Evolutionary conservation across 495 filamentous ascomycete species (phyloP), one percentile per base, ranked within the genome.

Genomic region (Aspergillus cavernicola): DNA sequence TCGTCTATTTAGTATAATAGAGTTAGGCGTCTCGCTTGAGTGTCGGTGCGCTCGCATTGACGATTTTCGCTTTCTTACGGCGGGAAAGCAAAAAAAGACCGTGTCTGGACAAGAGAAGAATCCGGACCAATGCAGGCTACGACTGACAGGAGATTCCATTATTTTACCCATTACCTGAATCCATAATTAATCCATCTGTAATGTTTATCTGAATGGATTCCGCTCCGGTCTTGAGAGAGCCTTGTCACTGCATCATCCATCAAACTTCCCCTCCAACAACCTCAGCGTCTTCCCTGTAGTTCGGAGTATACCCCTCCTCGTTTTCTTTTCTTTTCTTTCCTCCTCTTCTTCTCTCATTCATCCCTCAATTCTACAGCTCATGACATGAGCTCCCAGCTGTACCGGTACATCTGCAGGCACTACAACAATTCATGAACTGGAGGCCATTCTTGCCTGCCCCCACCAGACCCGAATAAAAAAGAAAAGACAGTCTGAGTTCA

Each of bases 41-140:
- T 12, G 51, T 40, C 33, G 51, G 42, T 39, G 51, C 41, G 43
- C 26, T 6, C 28, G 41, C 52, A 54, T 33, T 12, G 32, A 20
- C 26, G 37, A 58, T 54, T 58, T 54, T 57, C 49, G 42, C 23
- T 38, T 59, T 54, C 56, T 55, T 55, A 59, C 51, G 56, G 51
- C 56, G 56, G 56, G 56, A 59, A 52, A 47, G 15, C 52, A 54
- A 47, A 54, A 53, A 53, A 51, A 40, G 22, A 40, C 3, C 9
- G 29, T 20, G 44, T 47, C 44, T 47, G 44, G 44, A 47, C 44
- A 47, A 47, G 46, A 50, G 46, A 39, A 39, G 46, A 50, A 50
- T 29, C 46, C 46, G 45, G 45, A 48, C 19, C 33, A 23, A 46
- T 32, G 26, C 26, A 46, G 29, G 26, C 29, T 11, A 19, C 28